Conservation (phyloP, 2,329 filamentous ascomycete genomes). For the Dothiorella sarmentorum region DNA sequence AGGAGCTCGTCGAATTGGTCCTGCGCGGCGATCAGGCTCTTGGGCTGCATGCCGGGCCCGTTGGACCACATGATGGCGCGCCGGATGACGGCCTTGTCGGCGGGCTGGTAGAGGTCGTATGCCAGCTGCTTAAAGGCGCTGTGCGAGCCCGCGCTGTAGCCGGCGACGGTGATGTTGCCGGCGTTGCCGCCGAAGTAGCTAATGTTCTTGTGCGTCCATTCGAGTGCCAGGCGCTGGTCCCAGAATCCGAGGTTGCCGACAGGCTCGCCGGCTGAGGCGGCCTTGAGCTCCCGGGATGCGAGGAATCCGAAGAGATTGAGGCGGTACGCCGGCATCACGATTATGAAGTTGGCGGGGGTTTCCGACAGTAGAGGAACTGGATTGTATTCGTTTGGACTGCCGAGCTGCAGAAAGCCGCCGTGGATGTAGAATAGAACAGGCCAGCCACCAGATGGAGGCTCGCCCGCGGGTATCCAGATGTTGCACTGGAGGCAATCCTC, state of each 20-base stretch:
- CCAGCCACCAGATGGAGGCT: constrained; percentile 48
- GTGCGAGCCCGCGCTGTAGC: constrained; percentile 57
- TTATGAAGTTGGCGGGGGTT: constrained; percentile 47
- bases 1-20: constrained; percentile 53
- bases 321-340: constrained; percentile 56
- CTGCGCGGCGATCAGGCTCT: constrained; percentile 46
- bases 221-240: constrained; percentile 55
- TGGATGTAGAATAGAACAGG: constrained; percentile 58
- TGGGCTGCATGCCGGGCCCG: constrained; percentile 52
- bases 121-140: constrained; percentile 56
- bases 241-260: constrained; percentile 55
- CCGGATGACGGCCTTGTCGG: constrained; percentile 47
- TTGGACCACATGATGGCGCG: constrained; percentile 54
- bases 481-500: constrained; percentile 58
- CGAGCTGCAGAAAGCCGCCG: constrained; percentile 57
- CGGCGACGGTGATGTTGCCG: constrained; percentile 51
- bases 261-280: constrained; percentile 35
- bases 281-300: constrained; percentile 46
- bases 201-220: constrained; percentile 54
- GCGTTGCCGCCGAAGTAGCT: constrained; percentile 51
- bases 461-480: constrained; percentile 52
- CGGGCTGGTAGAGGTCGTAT: constrained; percentile 52
- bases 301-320: constrained; percentile 57
- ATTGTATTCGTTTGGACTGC: constrained; percentile 48
- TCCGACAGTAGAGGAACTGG: constrained; percentile 48